Evolutionary conservation across 208 protist species (phyloP), one percentile per base, ranked within the genome.

Genomic region (Trypanosomatidae sp.): DNA sequence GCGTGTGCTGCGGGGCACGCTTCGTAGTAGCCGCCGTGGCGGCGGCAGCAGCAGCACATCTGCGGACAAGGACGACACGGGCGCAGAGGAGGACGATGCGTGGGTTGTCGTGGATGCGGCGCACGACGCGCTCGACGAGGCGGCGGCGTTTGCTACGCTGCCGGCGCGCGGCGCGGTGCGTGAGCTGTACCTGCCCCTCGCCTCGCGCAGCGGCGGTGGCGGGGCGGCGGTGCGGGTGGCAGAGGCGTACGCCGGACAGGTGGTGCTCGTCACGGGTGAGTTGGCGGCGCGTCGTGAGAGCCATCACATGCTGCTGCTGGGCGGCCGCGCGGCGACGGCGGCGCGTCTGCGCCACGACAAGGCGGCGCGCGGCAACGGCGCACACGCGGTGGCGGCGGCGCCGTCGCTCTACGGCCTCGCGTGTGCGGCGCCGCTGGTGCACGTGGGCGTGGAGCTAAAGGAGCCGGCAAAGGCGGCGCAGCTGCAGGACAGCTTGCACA

Each of bases 381-480:
- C n/a, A n/a, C 30, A 35, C n/a, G 30, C 11, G 11, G 11, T 11
- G n/a, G n/a, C n/a, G 30, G n/a, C 30, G n/a, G n/a, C 11, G n/a
- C 11, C n/a, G 30, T 35, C 30, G n/a, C 11, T 35, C n/a, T 35
- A 35, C 30, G 11, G 11, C n/a, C n/a, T 35, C 11, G 30, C 72
- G 1, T 43, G 48, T 16, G 46, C 41, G 20, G 48, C 49, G 32
- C 76, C 81, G 6, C 48, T 80, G 22, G 69, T 99, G 33, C 98
- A 99, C 48, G 72, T 97, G n/a, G 75, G 95, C 4, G 58, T 99
- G 2, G 97, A 99, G 66, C 92, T 98, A 23, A 69, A 98, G 30
- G 90, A 98, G 38, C 96, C 97, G 3, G 61, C 70, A 13, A 90
- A 98, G 61, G 60, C 97, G 24, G 80, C 71, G 10, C 91, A 91